Evolutionary conservation across 225 moss, liverwort and hornwort genomes (phyloP).

Genomic region (Polytrichum formosum): DNA sequence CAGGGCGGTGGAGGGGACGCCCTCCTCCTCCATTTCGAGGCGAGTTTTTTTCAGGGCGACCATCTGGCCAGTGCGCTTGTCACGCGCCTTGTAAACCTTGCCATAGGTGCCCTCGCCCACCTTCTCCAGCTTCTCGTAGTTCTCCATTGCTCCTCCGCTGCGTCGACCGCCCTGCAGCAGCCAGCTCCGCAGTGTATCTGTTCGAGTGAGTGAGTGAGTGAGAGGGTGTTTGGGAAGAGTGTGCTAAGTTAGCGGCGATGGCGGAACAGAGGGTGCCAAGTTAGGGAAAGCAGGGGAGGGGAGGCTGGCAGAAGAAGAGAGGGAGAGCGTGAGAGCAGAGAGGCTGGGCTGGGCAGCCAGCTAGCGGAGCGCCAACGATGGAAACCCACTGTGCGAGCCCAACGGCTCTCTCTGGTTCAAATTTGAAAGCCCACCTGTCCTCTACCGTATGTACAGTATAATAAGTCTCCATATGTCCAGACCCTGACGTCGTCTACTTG

Average conservation of each 20-base stretch:
- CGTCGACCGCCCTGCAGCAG: neutral
- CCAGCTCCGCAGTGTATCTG: neutral
- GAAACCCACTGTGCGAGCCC: neutral
- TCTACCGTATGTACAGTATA: too few relatives aligned
- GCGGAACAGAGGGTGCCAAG: neutral
- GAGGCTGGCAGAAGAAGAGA: neutral
- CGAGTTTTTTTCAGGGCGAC: conserved; percentile 51
- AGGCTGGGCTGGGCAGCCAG: neutral
- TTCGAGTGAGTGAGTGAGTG: too few relatives aligned
- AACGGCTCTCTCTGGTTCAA: conserved; percentile 1
- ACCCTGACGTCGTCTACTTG: too few relatives aligned
- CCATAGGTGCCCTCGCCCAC: conserved; percentile 52
- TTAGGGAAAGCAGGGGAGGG: neutral
- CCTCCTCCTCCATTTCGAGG: conserved; percentile 51
- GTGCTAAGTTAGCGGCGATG: neutral
- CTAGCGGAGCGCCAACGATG: neutral
- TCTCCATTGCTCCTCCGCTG: conserved; percentile 19
- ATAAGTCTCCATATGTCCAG: too few relatives aligned
- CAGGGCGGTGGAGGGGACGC: conserved; percentile 45
- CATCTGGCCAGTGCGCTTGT: conserved; percentile 45
- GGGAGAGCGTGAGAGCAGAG: neutral
- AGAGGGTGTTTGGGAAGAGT: too few relatives aligned
- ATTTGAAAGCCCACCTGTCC: neutral
- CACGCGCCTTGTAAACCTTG: conserved; percentile 56
- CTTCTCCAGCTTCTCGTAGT: conserved; percentile 60